Conservation (phyloP, 495 filamentous ascomycete genomes). For the Platismatia glauca region DNA sequence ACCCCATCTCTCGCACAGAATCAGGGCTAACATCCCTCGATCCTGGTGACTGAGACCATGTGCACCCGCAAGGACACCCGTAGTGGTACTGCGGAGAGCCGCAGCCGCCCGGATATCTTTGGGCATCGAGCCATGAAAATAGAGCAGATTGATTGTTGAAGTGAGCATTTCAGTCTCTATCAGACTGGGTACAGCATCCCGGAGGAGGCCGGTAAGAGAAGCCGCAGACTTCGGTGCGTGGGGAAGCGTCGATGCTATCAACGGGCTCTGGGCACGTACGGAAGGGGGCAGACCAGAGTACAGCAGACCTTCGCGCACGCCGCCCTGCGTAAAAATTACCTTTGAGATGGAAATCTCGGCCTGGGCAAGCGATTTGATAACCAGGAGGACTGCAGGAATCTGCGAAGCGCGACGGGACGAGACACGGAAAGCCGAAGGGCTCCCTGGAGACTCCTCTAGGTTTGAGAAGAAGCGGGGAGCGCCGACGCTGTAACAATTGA, state of each 20-base stretch:
- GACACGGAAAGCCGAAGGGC: slow-evolving; percentile 58
- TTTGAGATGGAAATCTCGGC: slow-evolving; percentile 47
- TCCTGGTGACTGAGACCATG: slow-evolving; percentile 67
- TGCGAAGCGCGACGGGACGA: slow-evolving; percentile 72
- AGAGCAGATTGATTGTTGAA: slow-evolving; percentile 39
- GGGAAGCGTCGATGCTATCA: slow-evolving; percentile 49
- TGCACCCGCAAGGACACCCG: slow-evolving; percentile 51
- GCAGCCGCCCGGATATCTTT: slow-evolving; percentile 52
- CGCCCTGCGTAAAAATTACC: slow-evolving; percentile 76
- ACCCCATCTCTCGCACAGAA: slow-evolving; percentile 70
- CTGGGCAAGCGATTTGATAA: slow-evolving; percentile 61
- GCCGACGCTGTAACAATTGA: slow-evolving; percentile 68
- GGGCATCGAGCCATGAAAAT: slow-evolving; percentile 40
- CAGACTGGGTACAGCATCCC: slow-evolving; percentile 34
- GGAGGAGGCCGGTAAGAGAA: slow-evolving; percentile 35
- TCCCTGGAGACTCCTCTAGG: slow-evolving; percentile 30
- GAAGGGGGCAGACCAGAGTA: slow-evolving; percentile 53
- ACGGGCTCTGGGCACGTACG: slow-evolving; percentile 54
- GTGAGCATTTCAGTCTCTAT: slow-evolving; percentile 28
- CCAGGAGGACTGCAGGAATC: slow-evolving; percentile 72
- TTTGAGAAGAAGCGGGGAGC: slow-evolving; percentile 49
- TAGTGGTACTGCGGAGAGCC: slow-evolving; percentile 63
- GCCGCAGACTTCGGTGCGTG: slow-evolving; percentile 38
- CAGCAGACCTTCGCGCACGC: slow-evolving; percentile 74
- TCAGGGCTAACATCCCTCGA: slow-evolving; percentile 61